Evolutionary conservation across 2,329 filamentous ascomycete genomes (phyloP), one percentile per base, ranked within the genome.

Genomic region (Metarhizium robertsii): DNA sequence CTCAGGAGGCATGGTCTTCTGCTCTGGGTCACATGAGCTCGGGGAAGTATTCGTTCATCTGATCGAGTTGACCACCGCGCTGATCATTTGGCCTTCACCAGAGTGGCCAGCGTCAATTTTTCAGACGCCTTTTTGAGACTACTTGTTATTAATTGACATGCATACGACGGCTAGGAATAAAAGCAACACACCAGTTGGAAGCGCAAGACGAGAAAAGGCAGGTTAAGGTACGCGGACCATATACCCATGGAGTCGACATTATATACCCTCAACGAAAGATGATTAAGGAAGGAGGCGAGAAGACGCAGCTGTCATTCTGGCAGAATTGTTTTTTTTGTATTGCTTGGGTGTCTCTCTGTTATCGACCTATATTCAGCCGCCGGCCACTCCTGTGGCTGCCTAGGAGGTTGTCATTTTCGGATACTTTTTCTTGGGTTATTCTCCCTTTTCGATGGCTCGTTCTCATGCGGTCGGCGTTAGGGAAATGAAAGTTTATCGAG

Each of bases 1-100:
- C 69, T 5, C 66, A 69, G 46, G 68, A 71, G 43, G 65, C 70
- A 7, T 73, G 70, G 70, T 69, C 69, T 5, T 63, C 69, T 8
- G 69, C 67, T n/a, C 65, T 71, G 58, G 54, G 61, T 42, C 60
- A 65, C 46, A 62, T 67, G 61, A 59, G 57, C 42, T 58, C 62
- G 42, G 56, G 56, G 30, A 67, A 64, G 55, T 71, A 68, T 64
- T 64, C 66, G 42, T 71, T 68, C 55, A 65, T 71, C 50, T 72
- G 62, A 65, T 55, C 57, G 55, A 59, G 58, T 60, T 55, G 54
- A 53, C 53, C 50, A 50, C 30, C 11, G n/a, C 32, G 32, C 16
- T 20, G 32, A 38, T 32, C 49, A 13, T 48, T 30, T 30, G 4
- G 18, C 3, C 25, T 25, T n/a, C 16, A 29, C 18, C 11, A 20